Evolutionary conservation across 495 filamentous ascomycete species (phyloP).

Genomic region (Staphylotrichum longicolle): DNA sequence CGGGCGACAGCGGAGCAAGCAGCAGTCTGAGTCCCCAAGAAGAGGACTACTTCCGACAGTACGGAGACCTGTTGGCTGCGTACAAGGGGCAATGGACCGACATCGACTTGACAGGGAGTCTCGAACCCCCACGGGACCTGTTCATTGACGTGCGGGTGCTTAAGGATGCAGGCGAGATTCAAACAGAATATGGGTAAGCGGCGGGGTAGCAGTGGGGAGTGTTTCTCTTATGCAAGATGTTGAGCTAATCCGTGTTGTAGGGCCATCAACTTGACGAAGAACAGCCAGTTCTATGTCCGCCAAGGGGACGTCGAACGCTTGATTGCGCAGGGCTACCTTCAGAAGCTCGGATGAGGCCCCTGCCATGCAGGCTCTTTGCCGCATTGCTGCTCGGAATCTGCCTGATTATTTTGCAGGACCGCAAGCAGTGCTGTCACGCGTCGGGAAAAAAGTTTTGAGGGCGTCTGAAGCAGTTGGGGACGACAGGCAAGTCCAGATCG

Average conservation of each 20-base stretch:
- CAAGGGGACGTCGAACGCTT: conserved; percentile 95
- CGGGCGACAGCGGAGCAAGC: conserved; percentile 43
- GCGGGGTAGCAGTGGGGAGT: too few relatives aligned
- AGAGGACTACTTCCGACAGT: conserved; percentile 91
- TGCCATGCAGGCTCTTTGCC: background rate
- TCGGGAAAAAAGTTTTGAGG: too few relatives aligned
- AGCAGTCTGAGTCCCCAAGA: conserved; percentile 95
- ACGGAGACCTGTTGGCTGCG: conserved; percentile 85
- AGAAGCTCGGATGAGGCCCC: conserved; percentile 61
- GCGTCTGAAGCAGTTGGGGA: too few relatives aligned
- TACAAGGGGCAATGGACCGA: conserved; percentile 99
- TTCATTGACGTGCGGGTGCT: conserved; percentile 97
- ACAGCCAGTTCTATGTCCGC: conserved; percentile 95
- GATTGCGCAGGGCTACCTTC: conserved; percentile 95
- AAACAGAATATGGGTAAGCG: conserved; percentile 93
- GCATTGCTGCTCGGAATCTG: background rate
- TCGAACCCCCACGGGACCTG: conserved; percentile 91
- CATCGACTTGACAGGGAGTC: conserved; percentile 89
- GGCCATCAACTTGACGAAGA: conserved; percentile 93
- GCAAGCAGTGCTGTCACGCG: too few relatives aligned
- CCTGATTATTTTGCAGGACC: background rate
- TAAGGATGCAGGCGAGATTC: conserved; percentile 97
- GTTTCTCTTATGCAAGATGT: too few relatives aligned
- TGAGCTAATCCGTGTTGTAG: conserved; percentile 46
- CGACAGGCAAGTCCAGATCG: too few relatives aligned